Percentiles rank a stretch among this genome's conserved stretches.
Evolutionary conservation across 1,139 yeast genomes (phyloP).

Genomic region (Wickerhamomyces sp.): DNA sequence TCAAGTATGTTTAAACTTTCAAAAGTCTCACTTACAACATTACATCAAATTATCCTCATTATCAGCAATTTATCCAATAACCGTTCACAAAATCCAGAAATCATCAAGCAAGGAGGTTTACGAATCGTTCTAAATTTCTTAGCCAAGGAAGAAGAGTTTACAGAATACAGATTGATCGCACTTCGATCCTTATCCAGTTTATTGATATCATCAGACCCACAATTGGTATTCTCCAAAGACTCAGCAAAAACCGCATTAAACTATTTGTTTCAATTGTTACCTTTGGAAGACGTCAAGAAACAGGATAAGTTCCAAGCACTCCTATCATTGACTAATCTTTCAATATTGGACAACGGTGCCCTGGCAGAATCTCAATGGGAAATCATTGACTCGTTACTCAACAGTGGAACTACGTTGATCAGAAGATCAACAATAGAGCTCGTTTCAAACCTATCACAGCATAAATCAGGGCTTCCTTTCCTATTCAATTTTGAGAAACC

Average conservation of each 20-base stretch:
- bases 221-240: conserved; percentile 31
- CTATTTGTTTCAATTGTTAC: conserved; percentile 37
- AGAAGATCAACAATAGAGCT: conserved; percentile 19
- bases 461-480: conserved; percentile 11
- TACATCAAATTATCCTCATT: conserved; percentile 13
- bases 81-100: conserved; percentile 25
- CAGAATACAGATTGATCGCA: conserved; percentile 12
- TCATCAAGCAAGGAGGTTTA: conserved; percentile 43
- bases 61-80: conserved; percentile 12
- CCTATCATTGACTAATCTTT: conserved; percentile 19
- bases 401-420: conserved; percentile 10
- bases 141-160: conserved; percentile 21
- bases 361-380: conserved; percentile 18
- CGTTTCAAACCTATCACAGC: conserved; percentile 20
- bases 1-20: conserved; percentile 12
- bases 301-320: conserved; percentile 17
- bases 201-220: conserved; percentile 34
- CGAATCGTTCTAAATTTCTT: conserved; percentile 32
- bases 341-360: conserved; percentile 16
- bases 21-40: conserved; percentile 10
- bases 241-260: conserved; percentile 37
- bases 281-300: conserved; percentile 6
- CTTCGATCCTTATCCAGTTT: conserved; percentile 34
- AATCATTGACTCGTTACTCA: conserved; percentile 13
- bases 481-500: conserved; percentile 18